phyloP scores from a whole-genome alignment of 2,329 filamentous ascomycete species.

The Claviceps purpurea region DNA sequence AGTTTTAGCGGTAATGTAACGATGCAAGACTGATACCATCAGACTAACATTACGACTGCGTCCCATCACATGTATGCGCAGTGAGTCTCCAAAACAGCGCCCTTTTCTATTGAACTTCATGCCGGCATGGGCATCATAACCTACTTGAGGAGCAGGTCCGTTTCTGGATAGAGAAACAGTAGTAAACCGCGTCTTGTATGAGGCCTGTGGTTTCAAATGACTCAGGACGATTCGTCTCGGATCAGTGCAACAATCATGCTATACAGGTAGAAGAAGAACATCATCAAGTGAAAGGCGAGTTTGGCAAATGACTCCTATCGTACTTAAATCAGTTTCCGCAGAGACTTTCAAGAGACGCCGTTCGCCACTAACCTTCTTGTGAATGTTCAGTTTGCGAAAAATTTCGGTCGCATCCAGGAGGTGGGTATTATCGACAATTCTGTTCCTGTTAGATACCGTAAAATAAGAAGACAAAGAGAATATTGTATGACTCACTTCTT shows the following conservation, averaged over 20 bases:
- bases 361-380: conserved; percentile 67
- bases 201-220: not conserved
- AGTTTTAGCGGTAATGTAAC: conserved; percentile 17
- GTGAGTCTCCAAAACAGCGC: conserved; percentile 1
- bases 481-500: conserved; percentile 70
- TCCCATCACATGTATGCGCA: conserved; percentile 15
- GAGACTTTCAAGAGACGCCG: not conserved
- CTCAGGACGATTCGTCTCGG: conserved; percentile 79
- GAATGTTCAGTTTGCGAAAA: conserved; percentile 96
- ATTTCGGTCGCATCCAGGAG: conserved; percentile 96
- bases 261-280: conserved; percentile 99
- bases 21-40: conserved; percentile 17
- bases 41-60: conserved; percentile 13
- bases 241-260: conserved; percentile 97
- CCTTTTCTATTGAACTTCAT: not conserved
- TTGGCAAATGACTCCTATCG: conserved; percentile 93
- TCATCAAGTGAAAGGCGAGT: conserved; percentile 93
- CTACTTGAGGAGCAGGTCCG: not conserved
- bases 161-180: not conserved
- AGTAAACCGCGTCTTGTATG: not conserved
- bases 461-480: not conserved
- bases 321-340: conserved; percentile 10
- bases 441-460: conserved; percentile 21
- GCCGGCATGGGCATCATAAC: not conserved
- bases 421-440: conserved; percentile 95